Base-by-base conservation (phyloP, 2,329 filamentous ascomycete genomes). In the Fusarium devonianum region DNA sequence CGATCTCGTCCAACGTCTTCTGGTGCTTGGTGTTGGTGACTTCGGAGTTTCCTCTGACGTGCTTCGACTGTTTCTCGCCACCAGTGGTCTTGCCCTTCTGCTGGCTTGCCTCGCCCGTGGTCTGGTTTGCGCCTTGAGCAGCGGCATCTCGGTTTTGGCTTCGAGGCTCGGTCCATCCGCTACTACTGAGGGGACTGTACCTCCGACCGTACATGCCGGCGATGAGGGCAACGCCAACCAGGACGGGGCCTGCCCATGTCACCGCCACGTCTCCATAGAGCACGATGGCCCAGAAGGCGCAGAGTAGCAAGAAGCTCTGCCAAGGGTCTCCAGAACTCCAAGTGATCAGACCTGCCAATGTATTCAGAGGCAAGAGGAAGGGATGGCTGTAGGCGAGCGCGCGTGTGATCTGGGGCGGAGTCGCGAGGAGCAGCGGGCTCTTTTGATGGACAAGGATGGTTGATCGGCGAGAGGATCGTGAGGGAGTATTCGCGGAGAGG, bases 371-470 rank as follows among this genome's bases (percentile, higher is more conserved):
- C 7, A 96, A 78, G 7, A 99, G 79, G 69, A 97, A 97, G 0
- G 94, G 92, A 69, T 99, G 93, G 57, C 92, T 96, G 71, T 97
- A 97, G 58, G 93, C 93, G 52, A 99, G 81, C 11, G 93, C 92
- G 63, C 94, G 85, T 3, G 94, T 99, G 69, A 99, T 88, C 69
- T 96, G 90, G 2, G 94, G 94, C 32, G 94, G 94, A 8, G 94
- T 99, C 12, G 93, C 92, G 51, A 96, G 87, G 13, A 99, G 81
- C 34, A 99, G 75, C 9, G 94, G 94, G 12, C 91, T 96, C 75
- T 97, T 99, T 71, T 96, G 93, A 73, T 97, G 92, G 14, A 99
- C 92, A 62, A 97, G 85, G 63, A 99, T 92, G 48, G 91, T 95
- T 13, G 91, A 95, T 34, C 90, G 86, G 55, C 93, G 88, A 33